Evolutionary conservation across 371 early-diverging fungal genomes (phyloP), one percentile per base, ranked within the genome.

Genomic region (Mucor plumbeus): DNA sequence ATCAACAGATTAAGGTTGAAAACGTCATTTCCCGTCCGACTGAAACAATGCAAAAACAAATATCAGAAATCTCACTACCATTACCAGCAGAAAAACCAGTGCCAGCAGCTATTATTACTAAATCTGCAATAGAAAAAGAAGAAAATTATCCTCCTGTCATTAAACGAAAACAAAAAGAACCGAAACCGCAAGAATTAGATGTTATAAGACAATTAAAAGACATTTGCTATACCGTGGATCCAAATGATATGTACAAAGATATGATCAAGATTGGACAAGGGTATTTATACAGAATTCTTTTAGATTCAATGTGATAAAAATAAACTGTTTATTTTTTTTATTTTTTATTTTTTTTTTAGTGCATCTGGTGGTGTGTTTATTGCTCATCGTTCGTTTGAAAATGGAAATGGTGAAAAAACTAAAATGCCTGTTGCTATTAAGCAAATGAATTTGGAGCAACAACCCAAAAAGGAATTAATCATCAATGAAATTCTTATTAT

Each of bases 221-320:
- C 0, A 91, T 97, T 43, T 95, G 95, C 78, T 94, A 90, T 54
- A 89, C 88, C 38, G 91, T 88, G n/a, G 94, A 97, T 77, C 96
- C 96, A 5, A 89, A 85, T 41, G 83, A 83, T 56, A 65, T 88
- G 50, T 93, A 93, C 73, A 75, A 82, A 59, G 91, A 91, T 71
- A 83, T 95, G 69, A 85, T 89, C 61, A 94, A 94, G 81, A 94
- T 96, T 77, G 96, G 96, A 5, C 96, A 96, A 82, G 96, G 92
- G 91, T 91, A 73, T 68, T 26, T 21, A 26, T 50, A 21, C 17
- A 21, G 26, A 21, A 26, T 10, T 3, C 26, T 3, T 26, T 26
- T 26, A 26, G 26, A 26, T 26, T 26, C 26, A 26, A 26, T 26
- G 3, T 3, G 26, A n/a, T 63, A n/a, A 15, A 35, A 57, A 5